phyloP scores from a whole-genome alignment of 106 monocot genomes.

The Xerophyta viscosa region DNA sequence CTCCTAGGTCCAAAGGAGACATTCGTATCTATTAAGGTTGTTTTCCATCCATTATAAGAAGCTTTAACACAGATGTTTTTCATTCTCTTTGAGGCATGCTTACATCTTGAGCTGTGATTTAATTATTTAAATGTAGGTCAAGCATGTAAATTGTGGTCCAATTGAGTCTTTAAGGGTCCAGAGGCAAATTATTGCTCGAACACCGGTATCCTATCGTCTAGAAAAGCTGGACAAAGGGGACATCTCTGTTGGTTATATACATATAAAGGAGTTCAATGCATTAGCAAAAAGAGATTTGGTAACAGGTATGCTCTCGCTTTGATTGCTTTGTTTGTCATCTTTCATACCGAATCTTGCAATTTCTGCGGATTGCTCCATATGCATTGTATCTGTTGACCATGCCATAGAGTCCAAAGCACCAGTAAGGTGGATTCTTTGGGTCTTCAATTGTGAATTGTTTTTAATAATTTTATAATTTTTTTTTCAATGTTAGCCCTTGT shows the following conservation, averaged over 20 bases:
- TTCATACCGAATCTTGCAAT: no score
- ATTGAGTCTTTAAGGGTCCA: slow-evolving; percentile 45
- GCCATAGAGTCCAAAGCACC: no score
- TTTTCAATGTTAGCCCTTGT: no score
- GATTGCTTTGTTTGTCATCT: no score
- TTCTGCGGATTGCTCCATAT: no score
- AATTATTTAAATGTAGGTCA: slow-evolving; percentile 41
- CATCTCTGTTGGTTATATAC: slow-evolving; percentile 72
- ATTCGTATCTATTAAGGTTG: slow-evolving; percentile 83
- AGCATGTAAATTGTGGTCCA: slow-evolving; percentile 69
- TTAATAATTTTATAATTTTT: no score
- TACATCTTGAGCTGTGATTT: no score
- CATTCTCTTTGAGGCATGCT: neutral
- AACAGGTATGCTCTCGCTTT: slow-evolving; percentile 45
- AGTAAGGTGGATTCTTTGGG: no score
- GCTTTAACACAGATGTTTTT: neutral
- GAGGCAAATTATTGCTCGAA: slow-evolving; percentile 77
- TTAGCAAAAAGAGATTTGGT: slow-evolving; percentile 88
- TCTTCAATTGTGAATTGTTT: no score
- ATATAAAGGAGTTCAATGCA: slow-evolving; percentile 96
- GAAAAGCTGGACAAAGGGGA: slow-evolving; percentile 66
- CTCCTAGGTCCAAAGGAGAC: slow-evolving; percentile 91
- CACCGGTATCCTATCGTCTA: slow-evolving; percentile 86
- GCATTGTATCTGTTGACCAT: no score
- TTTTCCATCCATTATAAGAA: neutral